These are phyloP conservation scores for Cicer chorassanicum DNA, from an alignment of 306 rosid genomes.

Conservation along the genomic window DNA sequence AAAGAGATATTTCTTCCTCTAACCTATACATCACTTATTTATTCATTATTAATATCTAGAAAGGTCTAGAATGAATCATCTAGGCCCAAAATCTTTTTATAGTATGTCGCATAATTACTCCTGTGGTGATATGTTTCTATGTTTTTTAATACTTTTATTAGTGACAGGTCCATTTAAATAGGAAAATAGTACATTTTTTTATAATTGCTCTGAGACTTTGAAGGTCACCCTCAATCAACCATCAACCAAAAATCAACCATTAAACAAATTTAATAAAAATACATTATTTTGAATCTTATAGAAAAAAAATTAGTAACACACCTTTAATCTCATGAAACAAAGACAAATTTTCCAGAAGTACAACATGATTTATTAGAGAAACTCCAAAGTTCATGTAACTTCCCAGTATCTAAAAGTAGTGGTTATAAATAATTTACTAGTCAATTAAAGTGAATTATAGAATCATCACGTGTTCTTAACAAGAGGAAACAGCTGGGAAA, in stretches of 20 bases:
- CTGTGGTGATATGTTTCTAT: slow-evolving; percentile 28
- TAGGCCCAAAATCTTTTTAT: slow-evolving; percentile 38
- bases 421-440: slow-evolving; percentile 27
- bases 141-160: slow-evolving; percentile 29
- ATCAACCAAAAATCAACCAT: no score
- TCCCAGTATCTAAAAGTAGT: slow-evolving; percentile 11
- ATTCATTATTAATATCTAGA: slow-evolving; percentile 33
- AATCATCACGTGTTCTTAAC: slow-evolving; percentile 29
- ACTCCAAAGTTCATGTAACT: neutral
- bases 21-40: slow-evolving; percentile 25
- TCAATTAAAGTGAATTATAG: slow-evolving; percentile 19
- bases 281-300: no score
- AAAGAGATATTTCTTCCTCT: neutral
- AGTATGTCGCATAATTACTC: slow-evolving; percentile 34
- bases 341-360: slow-evolving; percentile 31
- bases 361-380: neutral
- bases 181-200: slow-evolving; percentile 11
- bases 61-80: slow-evolving; percentile 25
- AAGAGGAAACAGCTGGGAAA: slow-evolving; percentile 42
- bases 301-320: no score
- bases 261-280: no score
- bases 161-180: slow-evolving; percentile 7
- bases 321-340: slow-evolving; percentile 11
- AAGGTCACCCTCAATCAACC: slow-evolving; percentile 11
- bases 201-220: slow-evolving; percentile 5